Base-by-base conservation (phyloP, 352 stramenopile genomes). In the Aphanomyces stellatus region DNA sequence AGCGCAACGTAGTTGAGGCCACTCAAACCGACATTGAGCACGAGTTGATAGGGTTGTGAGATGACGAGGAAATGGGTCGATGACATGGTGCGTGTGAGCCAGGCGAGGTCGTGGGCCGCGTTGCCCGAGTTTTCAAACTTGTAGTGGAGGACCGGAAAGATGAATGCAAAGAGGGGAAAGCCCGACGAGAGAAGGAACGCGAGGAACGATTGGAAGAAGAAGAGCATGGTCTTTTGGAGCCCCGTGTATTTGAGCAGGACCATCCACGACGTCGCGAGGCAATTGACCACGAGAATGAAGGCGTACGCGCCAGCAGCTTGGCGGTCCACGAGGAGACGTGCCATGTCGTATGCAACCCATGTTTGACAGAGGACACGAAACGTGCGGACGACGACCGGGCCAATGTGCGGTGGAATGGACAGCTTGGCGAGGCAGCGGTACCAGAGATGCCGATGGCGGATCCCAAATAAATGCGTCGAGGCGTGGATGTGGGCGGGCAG, bases 141-240 rank as follows among this genome's bases (percentile, higher is more conserved):
- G 24, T 33, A 63, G 2, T 25, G n/a, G 17, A 63, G 1, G n/a
- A 63, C 13, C n/a, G 55, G 55, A 6, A 63, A 13, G 19, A 63
- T 10, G 2, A 63, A 63, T 24, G 35, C 31, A 28, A 63, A 49
- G 27, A 63, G 41, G 2, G 55, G 55, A 25, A 63, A 63, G 7
- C 55, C 27, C 3, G 55, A 15, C 24, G 30, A 63, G 2, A 63
- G 27, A 8, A 28, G n/a, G 35, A 63, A 63, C 1, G 27, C 15
- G 11, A 63, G 15, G 17, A 28, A 22, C 19, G n/a, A 33, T n/a
- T 63, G n/a, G 5, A 63, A 10, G 55, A 48, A 13, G n/a, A 4
- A 13, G 7, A 63, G 13, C 55, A 56, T 7, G 2, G 35, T 13
- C 8, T 22, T 3, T 51, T 63, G 31, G n/a, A 15, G 25, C 5